A percentile compares a stretch with the other conserved stretches of the same genome.
Evolutionary conservation across 1,284 basidiomycete species (phyloP).

Genomic region (Austroboletus niveus): DNA sequence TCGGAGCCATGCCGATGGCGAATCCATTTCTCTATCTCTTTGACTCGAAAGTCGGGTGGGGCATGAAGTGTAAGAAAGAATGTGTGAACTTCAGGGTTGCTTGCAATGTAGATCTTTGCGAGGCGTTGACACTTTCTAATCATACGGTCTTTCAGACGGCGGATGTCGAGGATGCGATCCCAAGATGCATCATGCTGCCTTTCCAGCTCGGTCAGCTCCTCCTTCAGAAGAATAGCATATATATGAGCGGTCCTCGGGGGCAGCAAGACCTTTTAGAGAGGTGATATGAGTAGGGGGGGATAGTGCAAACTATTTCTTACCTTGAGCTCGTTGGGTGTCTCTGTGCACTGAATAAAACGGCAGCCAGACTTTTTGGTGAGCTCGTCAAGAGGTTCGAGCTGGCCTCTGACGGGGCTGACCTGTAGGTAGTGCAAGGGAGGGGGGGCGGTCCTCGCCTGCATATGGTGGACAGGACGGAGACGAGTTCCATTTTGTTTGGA

Average conservation of each 20-base stretch:
- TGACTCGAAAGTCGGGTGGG: conserved; percentile 66
- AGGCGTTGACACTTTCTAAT: conserved; percentile 71
- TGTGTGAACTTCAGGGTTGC: conserved; percentile 35
- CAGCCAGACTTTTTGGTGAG: conserved; percentile 51
- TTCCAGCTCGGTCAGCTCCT: conserved; percentile 57
- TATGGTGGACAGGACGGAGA: conserved; percentile 11
- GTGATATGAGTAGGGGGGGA: conserved; percentile 10
- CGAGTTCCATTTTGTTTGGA: conserved; percentile 25
- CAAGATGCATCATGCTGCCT: conserved; percentile 55
- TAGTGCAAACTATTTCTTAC: conserved; percentile 33
- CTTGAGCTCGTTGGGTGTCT: conserved; percentile 71
- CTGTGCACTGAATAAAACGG: conserved; percentile 70
- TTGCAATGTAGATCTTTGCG: conserved; percentile 40
- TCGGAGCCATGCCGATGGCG: conserved; percentile 37
- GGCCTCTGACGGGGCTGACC: conserved; percentile 65
- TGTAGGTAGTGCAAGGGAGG: conserved; percentile 52
- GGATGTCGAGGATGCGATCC: conserved; percentile 67
- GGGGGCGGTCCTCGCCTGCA: conserved; percentile 13
- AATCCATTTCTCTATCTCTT: conserved; percentile 77
- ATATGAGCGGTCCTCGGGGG: conserved; percentile 69
- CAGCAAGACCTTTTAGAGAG: conserved; percentile 51
- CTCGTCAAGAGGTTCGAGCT: conserved; percentile 61
- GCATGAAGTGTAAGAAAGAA: conserved; percentile 64
- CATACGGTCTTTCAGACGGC: conserved; percentile 76
- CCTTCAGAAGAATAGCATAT: conserved; percentile 61